A percentile compares a stretch with the other conserved stretches of the same genome.
Evolutionary conservation across 495 filamentous ascomycete genomes (phyloP).

Genomic region (Podospora conica): DNA sequence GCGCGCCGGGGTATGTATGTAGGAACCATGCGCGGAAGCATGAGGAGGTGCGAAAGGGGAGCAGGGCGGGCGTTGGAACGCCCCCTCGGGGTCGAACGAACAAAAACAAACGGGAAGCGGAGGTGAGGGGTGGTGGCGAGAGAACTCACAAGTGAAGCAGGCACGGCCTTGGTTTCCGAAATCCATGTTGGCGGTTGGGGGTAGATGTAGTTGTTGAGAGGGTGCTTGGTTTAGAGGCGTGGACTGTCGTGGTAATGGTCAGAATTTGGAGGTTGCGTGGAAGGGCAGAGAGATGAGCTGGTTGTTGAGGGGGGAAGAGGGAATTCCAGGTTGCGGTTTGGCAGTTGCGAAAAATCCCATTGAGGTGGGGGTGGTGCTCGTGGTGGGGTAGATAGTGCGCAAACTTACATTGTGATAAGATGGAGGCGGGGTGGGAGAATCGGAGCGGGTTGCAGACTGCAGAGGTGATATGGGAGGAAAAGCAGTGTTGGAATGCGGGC

Average conservation of each 20-base stretch:
- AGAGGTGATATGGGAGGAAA: not conserved
- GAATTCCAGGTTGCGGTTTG: not conserved
- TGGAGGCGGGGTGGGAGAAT: not conserved
- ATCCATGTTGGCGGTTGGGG: slow-evolving; percentile 32
- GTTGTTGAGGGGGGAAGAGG: slow-evolving; percentile 3
- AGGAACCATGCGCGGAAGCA: not conserved
- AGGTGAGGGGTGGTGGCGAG: slow-evolving; percentile 15
- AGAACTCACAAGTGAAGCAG: slow-evolving; percentile 47
- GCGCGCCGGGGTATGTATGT: not conserved
- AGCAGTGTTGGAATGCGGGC: slow-evolving; percentile 15
- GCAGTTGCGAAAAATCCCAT: slow-evolving; percentile 7
- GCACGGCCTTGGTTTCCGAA: slow-evolving; percentile 31
- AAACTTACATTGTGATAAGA: not conserved
- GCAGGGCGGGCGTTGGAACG: slow-evolving; percentile 7
- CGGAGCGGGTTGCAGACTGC: slow-evolving; percentile 5
- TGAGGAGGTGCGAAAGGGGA: not conserved
- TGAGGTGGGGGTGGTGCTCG: not conserved
- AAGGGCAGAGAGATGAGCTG: slow-evolving; percentile 17
- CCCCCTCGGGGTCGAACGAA: slow-evolving; percentile 20
- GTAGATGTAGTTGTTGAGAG: slow-evolving; percentile 2
- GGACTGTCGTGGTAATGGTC: slow-evolving; percentile 6
- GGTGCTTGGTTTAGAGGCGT: slow-evolving; percentile 1
- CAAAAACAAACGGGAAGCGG: slow-evolving; percentile 23
- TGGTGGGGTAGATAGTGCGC: slow-evolving; percentile 3
- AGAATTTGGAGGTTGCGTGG: slow-evolving; percentile 11